Evolutionary conservation across 2,329 filamentous ascomycete genomes (phyloP).

Genomic region (Fusarium sp.): DNA sequence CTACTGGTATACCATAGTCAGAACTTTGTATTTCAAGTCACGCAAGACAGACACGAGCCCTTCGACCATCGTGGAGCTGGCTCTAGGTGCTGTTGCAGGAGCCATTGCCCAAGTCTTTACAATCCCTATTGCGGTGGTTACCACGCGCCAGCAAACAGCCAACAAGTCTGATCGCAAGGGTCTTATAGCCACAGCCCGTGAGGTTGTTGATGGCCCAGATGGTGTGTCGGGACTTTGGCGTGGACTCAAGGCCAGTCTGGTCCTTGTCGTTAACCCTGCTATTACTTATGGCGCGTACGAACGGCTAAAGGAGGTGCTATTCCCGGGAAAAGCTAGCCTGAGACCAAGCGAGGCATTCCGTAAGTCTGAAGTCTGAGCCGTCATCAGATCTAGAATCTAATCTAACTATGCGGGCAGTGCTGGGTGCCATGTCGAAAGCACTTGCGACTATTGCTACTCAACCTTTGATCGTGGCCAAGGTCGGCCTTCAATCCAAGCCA

Average conservation of each 20-base stretch:
- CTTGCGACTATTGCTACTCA: constrained; percentile 93
- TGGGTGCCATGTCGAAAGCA: constrained; percentile 92
- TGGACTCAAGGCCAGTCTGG: constrained; percentile 93
- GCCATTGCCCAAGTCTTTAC: constrained; percentile 95
- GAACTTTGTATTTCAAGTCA: constrained; percentile 78
- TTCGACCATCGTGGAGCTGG: constrained; percentile 83
- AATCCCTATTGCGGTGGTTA: constrained; percentile 94
- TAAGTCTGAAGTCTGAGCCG: constrained; percentile 61
- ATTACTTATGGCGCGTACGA: constrained; percentile 99
- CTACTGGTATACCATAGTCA: constrained; percentile 96
- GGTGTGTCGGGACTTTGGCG: constrained; percentile 91
- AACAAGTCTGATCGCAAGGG: constrained; percentile 85
- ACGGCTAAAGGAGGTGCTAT: constrained; percentile 80
- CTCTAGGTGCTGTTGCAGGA: constrained; percentile 86
- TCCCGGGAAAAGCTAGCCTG: constrained; percentile 79
- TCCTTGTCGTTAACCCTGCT: constrained; percentile 93
- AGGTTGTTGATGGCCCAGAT: constrained; percentile 91
- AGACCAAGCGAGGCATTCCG: constrained; percentile 90
- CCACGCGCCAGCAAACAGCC: constrained; percentile 95
- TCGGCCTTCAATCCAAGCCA: constrained; percentile 92
- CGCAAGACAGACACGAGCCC: constrained; percentile 66
- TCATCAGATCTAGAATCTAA: not conserved
- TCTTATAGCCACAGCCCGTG: constrained; percentile 84
- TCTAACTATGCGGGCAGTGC: constrained; percentile 63
- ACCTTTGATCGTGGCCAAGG: constrained; percentile 96